These are phyloP conservation scores for Umbelopsis ramanniana DNA, from an alignment of 192 early-diverging fungal genomes.

Conservation along the genomic window DNA sequence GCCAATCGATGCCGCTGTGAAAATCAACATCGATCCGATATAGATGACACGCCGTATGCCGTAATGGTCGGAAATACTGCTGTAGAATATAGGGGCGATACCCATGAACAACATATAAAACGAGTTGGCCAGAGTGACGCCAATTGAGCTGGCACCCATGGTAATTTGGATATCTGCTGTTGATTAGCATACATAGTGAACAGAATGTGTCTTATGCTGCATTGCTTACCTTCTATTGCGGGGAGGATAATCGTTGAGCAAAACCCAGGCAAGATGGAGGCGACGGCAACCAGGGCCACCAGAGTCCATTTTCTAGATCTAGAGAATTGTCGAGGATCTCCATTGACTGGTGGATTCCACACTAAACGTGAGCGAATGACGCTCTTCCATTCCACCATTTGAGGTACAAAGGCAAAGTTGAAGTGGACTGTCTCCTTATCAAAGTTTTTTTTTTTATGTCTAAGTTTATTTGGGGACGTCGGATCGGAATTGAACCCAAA, in stretches of 20 bases:
- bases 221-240: conserved; percentile 2
- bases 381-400: background rate
- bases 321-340: background rate
- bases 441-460: background rate
- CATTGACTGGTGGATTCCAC: conserved; percentile 11
- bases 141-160: conserved; percentile 35
- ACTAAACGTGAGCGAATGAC: conserved; percentile 4
- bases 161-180: background rate
- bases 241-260: conserved; percentile 41
- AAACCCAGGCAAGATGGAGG: conserved; percentile 34
- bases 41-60: conserved; percentile 50
- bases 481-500: too few species aligned
- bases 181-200: background rate
- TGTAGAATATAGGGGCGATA: conserved; percentile 49
- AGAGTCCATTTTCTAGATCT: conserved; percentile 3
- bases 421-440: background rate
- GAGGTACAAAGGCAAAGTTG: background rate
- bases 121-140: conserved; percentile 40
- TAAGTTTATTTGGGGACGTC: too few species aligned
- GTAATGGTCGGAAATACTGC: conserved; percentile 49
- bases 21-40: conserved; percentile 45
- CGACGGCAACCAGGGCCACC: conserved; percentile 3
- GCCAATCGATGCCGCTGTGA: conserved; percentile 43
- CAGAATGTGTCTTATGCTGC: too few species aligned
- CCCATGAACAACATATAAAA: conserved; percentile 58